Percentiles rank a stretch among this genome's conserved stretches.
These are phyloP conservation scores for Anisodus acutangulus DNA, from an alignment of 257 asterid genomes.

Conservation along the genomic window DNA sequence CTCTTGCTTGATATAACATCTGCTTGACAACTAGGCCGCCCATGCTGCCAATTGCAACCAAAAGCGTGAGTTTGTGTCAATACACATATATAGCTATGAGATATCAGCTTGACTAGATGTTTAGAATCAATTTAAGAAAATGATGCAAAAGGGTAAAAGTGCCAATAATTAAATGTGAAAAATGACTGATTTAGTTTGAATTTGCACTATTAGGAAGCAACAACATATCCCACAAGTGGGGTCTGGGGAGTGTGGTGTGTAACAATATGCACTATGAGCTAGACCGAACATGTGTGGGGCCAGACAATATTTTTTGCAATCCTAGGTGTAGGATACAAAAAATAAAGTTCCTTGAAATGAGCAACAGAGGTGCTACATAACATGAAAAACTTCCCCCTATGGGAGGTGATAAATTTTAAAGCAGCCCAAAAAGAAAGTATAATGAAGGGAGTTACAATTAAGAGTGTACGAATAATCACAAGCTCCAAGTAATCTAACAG, in stretches of 20 bases:
- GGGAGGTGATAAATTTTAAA: not conserved
- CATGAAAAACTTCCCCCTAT: not conserved
- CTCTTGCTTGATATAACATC: conserved; percentile 86
- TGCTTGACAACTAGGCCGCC: conserved; percentile 99
- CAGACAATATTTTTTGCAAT: not conserved
- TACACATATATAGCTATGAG: not conserved
- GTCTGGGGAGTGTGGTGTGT: not conserved
- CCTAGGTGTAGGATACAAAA: not conserved
- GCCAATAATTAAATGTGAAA: conserved; percentile 10
- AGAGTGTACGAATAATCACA: conserved; percentile 1
- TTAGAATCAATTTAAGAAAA: not conserved
- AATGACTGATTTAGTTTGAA: not conserved
- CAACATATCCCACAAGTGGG: too few relatives aligned
- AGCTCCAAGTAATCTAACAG: not conserved
- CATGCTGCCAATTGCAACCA: conserved; percentile 62
- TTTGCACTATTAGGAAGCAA: not conserved
- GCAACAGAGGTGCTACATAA: not conserved
- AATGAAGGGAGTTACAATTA: not conserved
- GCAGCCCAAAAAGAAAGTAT: not conserved
- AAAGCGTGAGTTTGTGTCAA: conserved; percentile 9
- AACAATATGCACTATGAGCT: not conserved
- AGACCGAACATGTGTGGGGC: not conserved
- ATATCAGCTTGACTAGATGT: conserved; percentile 6
- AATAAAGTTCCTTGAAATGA: not conserved
- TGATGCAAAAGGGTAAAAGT: not conserved